Evolutionary conservation across 352 stramenopile species (phyloP).

Genomic region (Phytopythium vexans): DNA sequence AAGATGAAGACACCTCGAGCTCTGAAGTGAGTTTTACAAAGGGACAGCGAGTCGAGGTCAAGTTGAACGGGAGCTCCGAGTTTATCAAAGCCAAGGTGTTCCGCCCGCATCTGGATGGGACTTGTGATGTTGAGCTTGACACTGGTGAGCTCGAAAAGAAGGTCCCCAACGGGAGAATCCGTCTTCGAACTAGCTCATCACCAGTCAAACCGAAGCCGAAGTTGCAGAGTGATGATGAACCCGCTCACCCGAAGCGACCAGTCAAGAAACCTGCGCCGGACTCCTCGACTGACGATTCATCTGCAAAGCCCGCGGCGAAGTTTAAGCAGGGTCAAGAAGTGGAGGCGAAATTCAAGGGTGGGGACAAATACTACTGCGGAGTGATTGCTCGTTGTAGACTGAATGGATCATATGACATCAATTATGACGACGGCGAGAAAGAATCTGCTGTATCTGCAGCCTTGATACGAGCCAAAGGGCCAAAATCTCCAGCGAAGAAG

Average conservation of each 20-base stretch:
- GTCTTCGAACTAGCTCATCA: conserved; percentile 13
- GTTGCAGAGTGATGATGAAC: conserved; percentile 46
- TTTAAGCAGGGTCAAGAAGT: conserved; percentile 39
- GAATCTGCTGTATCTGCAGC: conserved; percentile 25
- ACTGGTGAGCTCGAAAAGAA: conserved; percentile 54
- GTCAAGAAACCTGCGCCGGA: conserved; percentile 21
- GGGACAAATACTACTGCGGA: conserved; percentile 50
- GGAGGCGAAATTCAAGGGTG: conserved; percentile 52
- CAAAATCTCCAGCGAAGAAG: conserved; percentile 3
- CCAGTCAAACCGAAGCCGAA: conserved; percentile 26
- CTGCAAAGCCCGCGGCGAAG: conserved; percentile 16
- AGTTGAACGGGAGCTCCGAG: conserved; percentile 37
- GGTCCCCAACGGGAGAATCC: conserved; percentile 33
- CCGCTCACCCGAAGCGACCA: conserved; percentile 36
- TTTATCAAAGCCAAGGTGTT: conserved; percentile 53
- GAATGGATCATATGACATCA: conserved; percentile 77
- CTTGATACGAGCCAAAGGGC: conserved; percentile 17
- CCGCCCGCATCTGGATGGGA: conserved; percentile 43
- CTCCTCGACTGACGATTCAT: conserved; percentile 40
- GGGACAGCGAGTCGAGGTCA: conserved; percentile 56
- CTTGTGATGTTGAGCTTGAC: conserved; percentile 64
- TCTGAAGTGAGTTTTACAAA: conserved; percentile 38
- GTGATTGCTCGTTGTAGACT: conserved; percentile 36
- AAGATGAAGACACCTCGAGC: conserved; percentile 24
- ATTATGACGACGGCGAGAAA: conserved; percentile 61